These are phyloP conservation scores for Tulasnella sp. DNA, from an alignment of 768 basidiomycete genomes.

Conservation along the genomic window DNA sequence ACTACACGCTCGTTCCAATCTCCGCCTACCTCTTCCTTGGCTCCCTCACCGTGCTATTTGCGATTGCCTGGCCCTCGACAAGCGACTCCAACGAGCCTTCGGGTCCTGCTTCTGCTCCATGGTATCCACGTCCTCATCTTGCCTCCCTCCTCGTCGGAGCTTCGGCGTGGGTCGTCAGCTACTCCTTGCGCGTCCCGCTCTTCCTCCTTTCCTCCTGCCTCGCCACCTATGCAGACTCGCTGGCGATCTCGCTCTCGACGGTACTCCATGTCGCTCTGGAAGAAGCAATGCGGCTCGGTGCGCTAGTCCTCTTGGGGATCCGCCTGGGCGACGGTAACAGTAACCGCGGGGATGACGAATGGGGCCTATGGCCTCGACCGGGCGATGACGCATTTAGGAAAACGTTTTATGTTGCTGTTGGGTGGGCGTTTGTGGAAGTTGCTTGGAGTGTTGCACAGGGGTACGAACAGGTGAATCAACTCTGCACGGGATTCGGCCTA, in stretches of 20 bases:
- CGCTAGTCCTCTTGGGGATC: constrained; percentile 42
- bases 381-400: constrained; percentile 43
- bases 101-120: background rate
- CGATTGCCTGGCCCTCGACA: constrained; percentile 6
- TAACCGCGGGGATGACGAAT: background rate
- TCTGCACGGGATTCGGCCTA: background rate
- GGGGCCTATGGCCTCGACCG: constrained; percentile 3
- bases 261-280: constrained; percentile 40
- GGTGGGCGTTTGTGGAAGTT: constrained; percentile 62
- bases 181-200: constrained; percentile 40
- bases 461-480: constrained; percentile 43
- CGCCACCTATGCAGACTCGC: constrained; percentile 28
- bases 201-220: constrained; percentile 29
- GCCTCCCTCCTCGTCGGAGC: constrained; percentile 51
- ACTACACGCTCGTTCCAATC: constrained; percentile 16
- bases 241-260: constrained; percentile 30
- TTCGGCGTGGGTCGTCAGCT: constrained; percentile 48
- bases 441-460: constrained; percentile 54
- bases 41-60: constrained; percentile 3
- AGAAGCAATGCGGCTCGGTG: constrained; percentile 41
- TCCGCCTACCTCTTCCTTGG: constrained; percentile 10
- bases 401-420: constrained; percentile 68
- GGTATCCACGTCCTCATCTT: constrained; percentile 22
- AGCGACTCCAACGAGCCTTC: background rate
- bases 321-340: constrained; percentile 21